Evolutionary conservation across 208 protist species (phyloP).

Genomic region (Trypanosoma caninum): DNA sequence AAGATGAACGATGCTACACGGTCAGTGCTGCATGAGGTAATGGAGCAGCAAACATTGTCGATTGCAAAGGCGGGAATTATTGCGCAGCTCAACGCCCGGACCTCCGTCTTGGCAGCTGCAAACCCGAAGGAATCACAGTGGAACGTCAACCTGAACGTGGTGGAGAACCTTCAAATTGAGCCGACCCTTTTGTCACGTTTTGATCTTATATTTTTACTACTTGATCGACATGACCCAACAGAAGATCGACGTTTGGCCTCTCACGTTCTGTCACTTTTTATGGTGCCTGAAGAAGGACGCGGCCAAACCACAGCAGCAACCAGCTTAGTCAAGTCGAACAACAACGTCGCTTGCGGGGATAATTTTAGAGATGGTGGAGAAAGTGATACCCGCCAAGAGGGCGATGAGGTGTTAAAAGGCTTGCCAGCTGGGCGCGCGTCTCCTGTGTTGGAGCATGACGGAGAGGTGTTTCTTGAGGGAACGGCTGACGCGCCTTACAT

Average conservation of each 20-base stretch:
- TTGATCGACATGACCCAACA: slow-evolving; percentile 94
- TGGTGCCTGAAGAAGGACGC: slow-evolving; percentile 30
- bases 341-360: neutral
- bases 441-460: slow-evolving; percentile 63
- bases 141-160: slow-evolving; percentile 95
- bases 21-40: slow-evolving; percentile 99
- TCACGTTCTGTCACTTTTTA: slow-evolving; percentile 98
- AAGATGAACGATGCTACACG: slow-evolving; percentile 99
- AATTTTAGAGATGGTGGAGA: neutral
- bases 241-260: slow-evolving; percentile 93
- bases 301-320: slow-evolving; percentile 4
- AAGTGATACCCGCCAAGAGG: neutral
- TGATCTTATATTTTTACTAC: slow-evolving; percentile 97
- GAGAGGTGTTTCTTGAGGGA: slow-evolving; percentile 71
- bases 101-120: slow-evolving; percentile 98
- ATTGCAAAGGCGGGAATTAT: slow-evolving; percentile 99
- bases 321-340: too few relatives aligned
- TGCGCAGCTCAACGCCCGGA: slow-evolving; percentile 97
- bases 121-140: slow-evolving; percentile 99
- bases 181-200: slow-evolving; percentile 98
- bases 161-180: slow-evolving; percentile 98
- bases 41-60: slow-evolving; percentile 99
- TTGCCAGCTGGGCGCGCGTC: slow-evolving; percentile 13
- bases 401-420: neutral
- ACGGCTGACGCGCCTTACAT: slow-evolving; percentile 58